phyloP scores from a whole-genome alignment of 441 rosid genomes.

The Cnidoscolus chayamansa region DNA sequence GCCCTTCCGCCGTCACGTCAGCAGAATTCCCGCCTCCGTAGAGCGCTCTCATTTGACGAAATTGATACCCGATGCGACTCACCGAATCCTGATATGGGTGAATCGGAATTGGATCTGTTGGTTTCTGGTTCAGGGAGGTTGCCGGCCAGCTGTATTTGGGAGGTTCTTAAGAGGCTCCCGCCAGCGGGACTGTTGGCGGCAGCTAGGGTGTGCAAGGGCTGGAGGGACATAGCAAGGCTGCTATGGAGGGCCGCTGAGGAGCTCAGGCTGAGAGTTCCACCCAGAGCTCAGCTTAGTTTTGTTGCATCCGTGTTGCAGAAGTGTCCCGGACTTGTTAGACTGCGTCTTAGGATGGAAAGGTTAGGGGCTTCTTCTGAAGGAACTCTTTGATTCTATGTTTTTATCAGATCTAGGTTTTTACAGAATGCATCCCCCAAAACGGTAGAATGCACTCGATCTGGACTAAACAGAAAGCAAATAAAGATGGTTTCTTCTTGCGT shows the following conservation, averaged over 20 bases:
- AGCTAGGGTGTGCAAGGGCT: constrained; percentile 72
- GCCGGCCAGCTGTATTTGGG: constrained; percentile 62
- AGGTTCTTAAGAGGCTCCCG: constrained; percentile 68
- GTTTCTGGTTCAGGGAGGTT: constrained; percentile 42
- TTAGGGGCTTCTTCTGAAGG: constrained; percentile 29
- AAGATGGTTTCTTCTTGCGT: neutral
- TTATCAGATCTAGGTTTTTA: constrained; percentile 38
- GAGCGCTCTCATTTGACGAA: constrained; percentile 82
- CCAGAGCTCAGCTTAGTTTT: constrained; percentile 56
- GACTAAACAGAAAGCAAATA: neutral
- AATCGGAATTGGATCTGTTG: constrained; percentile 35
- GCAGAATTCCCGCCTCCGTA: constrained; percentile 46
- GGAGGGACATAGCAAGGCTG: constrained; percentile 71
- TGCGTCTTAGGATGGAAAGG: constrained; percentile 79
- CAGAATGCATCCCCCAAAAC: neutral
- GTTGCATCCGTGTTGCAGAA: constrained; percentile 80
- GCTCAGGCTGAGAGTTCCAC: constrained; percentile 69
- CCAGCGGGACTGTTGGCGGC: constrained; percentile 66
- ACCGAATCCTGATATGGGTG: constrained; percentile 38
- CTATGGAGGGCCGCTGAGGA: constrained; percentile 87
- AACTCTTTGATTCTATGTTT: constrained; percentile 3
- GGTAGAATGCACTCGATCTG: constrained; percentile 4
- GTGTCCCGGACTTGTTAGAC: constrained; percentile 68
- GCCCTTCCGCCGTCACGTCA: constrained; percentile 32
- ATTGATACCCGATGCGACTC: constrained; percentile 46